These are phyloP conservation scores for Ailanthus altissimus DNA, from an alignment of 345 rosid species.

Conservation along the genomic window DNA sequence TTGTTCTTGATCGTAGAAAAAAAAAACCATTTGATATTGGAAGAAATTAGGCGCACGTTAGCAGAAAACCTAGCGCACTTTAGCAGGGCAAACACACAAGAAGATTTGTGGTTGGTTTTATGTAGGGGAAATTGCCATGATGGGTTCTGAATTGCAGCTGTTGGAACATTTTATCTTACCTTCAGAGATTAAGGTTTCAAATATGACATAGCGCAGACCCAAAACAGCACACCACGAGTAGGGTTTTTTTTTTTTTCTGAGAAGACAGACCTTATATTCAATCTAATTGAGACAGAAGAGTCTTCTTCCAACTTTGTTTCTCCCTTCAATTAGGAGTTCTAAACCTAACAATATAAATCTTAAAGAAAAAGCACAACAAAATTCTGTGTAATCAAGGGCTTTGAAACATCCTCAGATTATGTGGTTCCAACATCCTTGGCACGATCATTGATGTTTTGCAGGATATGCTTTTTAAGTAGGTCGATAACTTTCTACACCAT, in stretches of 20 bases:
- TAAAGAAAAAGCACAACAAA: background rate
- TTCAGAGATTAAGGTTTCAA: background rate
- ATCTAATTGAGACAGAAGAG: background rate
- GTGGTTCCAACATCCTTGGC: background rate
- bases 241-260: background rate
- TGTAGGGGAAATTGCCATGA: background rate
- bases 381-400: background rate
- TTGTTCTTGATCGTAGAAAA: background rate
- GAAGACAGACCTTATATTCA: background rate
- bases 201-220: background rate
- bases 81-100: conserved; percentile 30
- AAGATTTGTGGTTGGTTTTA: conserved; percentile 27
- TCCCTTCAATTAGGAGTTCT: background rate
- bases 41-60: conserved; percentile 29
- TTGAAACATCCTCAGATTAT: background rate
- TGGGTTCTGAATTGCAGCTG: conserved; percentile 2
- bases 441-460: background rate
- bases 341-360: background rate
- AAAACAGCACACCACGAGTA: background rate
- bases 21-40: background rate
- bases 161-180: background rate
- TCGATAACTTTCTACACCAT: background rate
- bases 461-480: background rate
- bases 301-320: background rate
- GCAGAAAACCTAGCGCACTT: conserved; percentile 31